These are phyloP conservation scores for Monilinia vaccinii-corymbosi DNA, from an alignment of 2,329 filamentous ascomycete species.

Conservation along the genomic window DNA sequence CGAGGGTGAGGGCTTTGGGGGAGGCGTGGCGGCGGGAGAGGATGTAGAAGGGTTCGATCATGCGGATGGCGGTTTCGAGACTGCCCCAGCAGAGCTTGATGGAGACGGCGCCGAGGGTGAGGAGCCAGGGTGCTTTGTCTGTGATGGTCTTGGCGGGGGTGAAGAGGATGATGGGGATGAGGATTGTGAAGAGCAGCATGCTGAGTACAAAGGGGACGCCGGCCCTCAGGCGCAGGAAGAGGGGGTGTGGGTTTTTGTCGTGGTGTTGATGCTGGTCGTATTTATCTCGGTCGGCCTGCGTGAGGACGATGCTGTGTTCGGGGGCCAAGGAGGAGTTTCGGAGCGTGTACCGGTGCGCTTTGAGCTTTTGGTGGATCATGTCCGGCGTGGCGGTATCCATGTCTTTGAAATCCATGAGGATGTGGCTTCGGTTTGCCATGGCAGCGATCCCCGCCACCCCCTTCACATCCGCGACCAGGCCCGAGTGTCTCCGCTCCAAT, in stretches of 20 bases:
- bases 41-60: constrained; percentile 68
- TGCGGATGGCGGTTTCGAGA: constrained; percentile 59
- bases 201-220: constrained; percentile 51
- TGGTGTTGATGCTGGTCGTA: constrained; percentile 41
- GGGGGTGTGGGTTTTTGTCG: constrained; percentile 53
- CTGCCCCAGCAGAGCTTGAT: constrained; percentile 62
- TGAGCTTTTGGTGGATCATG: constrained; percentile 60
- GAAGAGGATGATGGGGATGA: constrained; percentile 57
- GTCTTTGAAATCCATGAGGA: constrained; percentile 64
- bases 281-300: constrained; percentile 36
- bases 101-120: constrained; percentile 55
- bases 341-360: constrained; percentile 56
- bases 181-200: constrained; percentile 45
- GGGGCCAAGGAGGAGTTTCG: constrained; percentile 64
- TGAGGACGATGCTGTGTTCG: constrained; percentile 41
- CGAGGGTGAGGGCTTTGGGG: constrained; percentile 56
- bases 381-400: constrained; percentile 58
- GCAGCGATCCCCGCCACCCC: constrained; percentile 66
- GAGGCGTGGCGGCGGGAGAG: constrained; percentile 57
- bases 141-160: constrained; percentile 43
- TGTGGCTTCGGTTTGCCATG: constrained; percentile 66
- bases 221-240: constrained; percentile 55
- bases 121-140: constrained; percentile 53
- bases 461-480: constrained; percentile 57
- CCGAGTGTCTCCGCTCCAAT: constrained; percentile 53